Base-by-base conservation (phyloP, 768 basidiomycete species). In the Termitomyces bulborhizus region DNA sequence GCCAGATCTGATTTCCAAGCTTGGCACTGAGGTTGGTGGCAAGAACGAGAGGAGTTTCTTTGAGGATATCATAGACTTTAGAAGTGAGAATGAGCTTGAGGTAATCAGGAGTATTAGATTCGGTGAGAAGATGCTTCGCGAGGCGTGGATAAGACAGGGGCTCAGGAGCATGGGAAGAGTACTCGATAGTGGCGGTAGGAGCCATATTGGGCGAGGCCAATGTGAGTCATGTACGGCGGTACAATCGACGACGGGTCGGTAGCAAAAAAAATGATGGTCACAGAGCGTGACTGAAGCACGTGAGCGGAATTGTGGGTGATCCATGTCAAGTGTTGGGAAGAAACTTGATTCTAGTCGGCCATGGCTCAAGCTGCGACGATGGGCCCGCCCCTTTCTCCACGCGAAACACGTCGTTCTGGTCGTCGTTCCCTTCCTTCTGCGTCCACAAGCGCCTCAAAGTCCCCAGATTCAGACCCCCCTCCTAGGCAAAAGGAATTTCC, bases 1-100 rank as follows among this genome's bases (percentile, higher is more conserved):
- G 81, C 84, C 88, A 95, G 70, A 99, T 88, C 61, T 95, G 83
- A 67, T 93, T 93, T 1, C 97, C 97, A 1, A 98, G 77, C 58
- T 88, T 85, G 57, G 86, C 72, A 62, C 92, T 95, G 21, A 99
- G 82, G 65, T 90, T 92, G 16, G 85, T 82, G 29, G 96, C 95
- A 50, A 80, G 79, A 18, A 94, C 88, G 40, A 98, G 81, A 1
- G 96, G 96, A 0, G 96, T 97, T 69, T 93, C 89, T 61, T 86
- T 84, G 63, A 95, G 68, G 62, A 94, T 81, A 55, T 93, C 90
- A 69, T 96, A 96, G 54, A 95, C 92, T 68, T 90, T 92, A 5
- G 90, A 80, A n/a, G 84, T 90, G 50, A 95, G 77, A 62, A 93
- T 93, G 45, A 96, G 83, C 18, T 88, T 79, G 43, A 95, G 82